phyloP scores from a whole-genome alignment of 1,139 yeast genomes.

The Yueomyces sp. region DNA sequence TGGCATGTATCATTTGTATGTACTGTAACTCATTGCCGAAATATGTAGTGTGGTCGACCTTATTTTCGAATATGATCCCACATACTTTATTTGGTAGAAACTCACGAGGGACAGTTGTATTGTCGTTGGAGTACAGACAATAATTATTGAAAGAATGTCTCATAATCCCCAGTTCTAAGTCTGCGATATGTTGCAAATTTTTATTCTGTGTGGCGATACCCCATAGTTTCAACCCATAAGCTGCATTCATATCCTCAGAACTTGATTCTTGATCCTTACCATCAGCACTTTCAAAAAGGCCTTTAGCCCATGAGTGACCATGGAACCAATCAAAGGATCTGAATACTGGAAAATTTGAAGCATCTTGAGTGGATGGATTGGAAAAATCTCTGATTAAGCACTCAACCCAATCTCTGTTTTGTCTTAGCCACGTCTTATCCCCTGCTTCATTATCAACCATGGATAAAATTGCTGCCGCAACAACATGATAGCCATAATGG shows the following conservation, averaged over 20 bases:
- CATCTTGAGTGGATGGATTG: slow-evolving; percentile 44
- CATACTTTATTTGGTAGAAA: slow-evolving; percentile 56
- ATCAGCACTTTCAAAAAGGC: slow-evolving; percentile 60
- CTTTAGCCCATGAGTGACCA: slow-evolving; percentile 79
- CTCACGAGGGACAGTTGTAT: slow-evolving; percentile 35
- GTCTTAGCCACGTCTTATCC: slow-evolving; percentile 38
- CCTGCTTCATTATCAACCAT: slow-evolving; percentile 36
- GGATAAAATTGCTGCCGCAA: slow-evolving; percentile 56
- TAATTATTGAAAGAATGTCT: slow-evolving; percentile 47
- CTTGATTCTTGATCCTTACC: slow-evolving; percentile 73
- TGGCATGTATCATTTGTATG: slow-evolving; percentile 92
- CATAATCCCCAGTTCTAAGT: slow-evolving; percentile 50
- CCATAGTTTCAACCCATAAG: slow-evolving; percentile 64
- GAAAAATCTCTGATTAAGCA: slow-evolving; percentile 56
- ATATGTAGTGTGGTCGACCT: slow-evolving; percentile 83
- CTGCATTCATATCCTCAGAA: slow-evolving; percentile 65
- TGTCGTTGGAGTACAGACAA: slow-evolving; percentile 43
- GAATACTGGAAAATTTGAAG: slow-evolving; percentile 51
- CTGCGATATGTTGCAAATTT: slow-evolving; percentile 42
- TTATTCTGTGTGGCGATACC: slow-evolving; percentile 43
- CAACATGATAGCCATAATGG: slow-evolving; percentile 68
- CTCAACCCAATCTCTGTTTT: slow-evolving; percentile 45
- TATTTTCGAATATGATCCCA: slow-evolving; percentile 75
- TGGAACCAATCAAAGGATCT: slow-evolving; percentile 69
- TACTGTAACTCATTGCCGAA: slow-evolving; percentile 68